Evolutionary conservation across 2,329 filamentous ascomycete species (phyloP).

Genomic region (Cladosporium halotolerans): DNA sequence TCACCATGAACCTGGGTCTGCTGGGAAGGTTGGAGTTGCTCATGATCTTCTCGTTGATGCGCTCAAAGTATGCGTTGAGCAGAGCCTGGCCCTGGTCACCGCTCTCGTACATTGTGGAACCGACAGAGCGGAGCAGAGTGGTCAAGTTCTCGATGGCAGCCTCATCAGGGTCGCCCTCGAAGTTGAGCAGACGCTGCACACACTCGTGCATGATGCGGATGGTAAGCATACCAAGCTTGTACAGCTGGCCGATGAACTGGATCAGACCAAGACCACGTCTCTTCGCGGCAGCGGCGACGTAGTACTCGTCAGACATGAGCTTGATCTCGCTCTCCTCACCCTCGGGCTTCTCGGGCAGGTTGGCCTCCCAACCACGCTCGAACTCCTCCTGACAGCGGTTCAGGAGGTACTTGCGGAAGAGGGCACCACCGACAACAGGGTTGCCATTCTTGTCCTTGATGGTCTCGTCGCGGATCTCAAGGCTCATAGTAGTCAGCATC

Average conservation of each 20-base stretch:
- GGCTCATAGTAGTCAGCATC: slow-evolving; percentile 92
- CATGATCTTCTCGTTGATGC: slow-evolving; percentile 76
- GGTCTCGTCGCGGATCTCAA: slow-evolving; percentile 90
- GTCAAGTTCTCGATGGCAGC: slow-evolving; percentile 93
- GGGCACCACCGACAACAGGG: slow-evolving; percentile 80
- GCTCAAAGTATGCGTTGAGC: slow-evolving; percentile 90
- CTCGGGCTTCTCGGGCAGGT: slow-evolving; percentile 72
- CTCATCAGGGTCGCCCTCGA: slow-evolving; percentile 86
- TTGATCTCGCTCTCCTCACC: slow-evolving; percentile 64
- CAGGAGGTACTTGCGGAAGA: slow-evolving; percentile 97
- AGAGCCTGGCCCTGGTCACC: slow-evolving; percentile 68
- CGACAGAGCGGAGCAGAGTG: slow-evolving; percentile 87
- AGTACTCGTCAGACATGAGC: slow-evolving; percentile 95
- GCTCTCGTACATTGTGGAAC: slow-evolving; percentile 72
- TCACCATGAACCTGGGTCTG: slow-evolving; percentile 90
- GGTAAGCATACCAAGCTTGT: slow-evolving; percentile 97
- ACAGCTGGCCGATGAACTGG: slow-evolving; percentile 98
- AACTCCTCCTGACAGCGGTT: slow-evolving; percentile 99
- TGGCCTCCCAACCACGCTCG: slow-evolving; percentile 92
- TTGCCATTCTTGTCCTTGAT: slow-evolving; percentile 86
- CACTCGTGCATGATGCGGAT: slow-evolving; percentile 99
- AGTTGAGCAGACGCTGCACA: slow-evolving; percentile 94
- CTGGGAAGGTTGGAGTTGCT: slow-evolving; percentile 70
- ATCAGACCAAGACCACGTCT: slow-evolving; percentile 94
- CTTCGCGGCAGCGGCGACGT: slow-evolving; percentile 87